Evolutionary conservation across 106 monocot genomes (phyloP), one percentile per base, ranked within the genome.

Genomic region (Platanthera zijinensis): DNA sequence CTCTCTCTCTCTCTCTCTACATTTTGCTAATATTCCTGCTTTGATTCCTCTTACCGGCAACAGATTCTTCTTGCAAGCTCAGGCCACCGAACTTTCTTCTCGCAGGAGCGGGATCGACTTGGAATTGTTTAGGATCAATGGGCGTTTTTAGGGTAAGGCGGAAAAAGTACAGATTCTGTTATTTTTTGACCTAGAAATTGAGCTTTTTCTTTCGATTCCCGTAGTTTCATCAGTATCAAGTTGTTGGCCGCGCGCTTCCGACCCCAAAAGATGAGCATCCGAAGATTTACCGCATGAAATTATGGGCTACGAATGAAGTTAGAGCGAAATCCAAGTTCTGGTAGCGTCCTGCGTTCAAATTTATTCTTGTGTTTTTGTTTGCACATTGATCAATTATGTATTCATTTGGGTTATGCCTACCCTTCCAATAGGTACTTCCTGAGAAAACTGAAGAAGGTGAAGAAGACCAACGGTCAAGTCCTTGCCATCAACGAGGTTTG

Each of bases 151-250:
- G 69, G 69, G 69, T 69, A 69, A 69, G 46, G 1, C 0, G 46
- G 10, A 12, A 1, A n/a, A 39, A 15, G 46, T 46, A 17, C 14
- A 14, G 57, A 17, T 14, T 57, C 15, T 57, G 14, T 14, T 57
- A 3, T 14, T 17, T 14, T 57, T 57, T 57, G 17, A 5, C 2
- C 18, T 57, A 17, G 64, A 21, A 64, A 25, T 64, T 64, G 21
- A 21, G 9, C 21, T 28, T 25, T n/a, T 64, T 64, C 28, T 64
- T 22, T 64, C 9, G 25, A 30, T 25, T 28, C 28, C 7, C 7
- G 81, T 86, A 93, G 92, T 95, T 95, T 76, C 95, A 95, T 82
- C 95, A 95, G 82, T 95, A 92, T 78, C 95, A 92, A 77, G 95
- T 92, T 56, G 95, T 90, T 25, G 95, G 92, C 0, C 79, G 95